phyloP scores from a whole-genome alignment of 2,329 filamentous ascomycete genomes.

The Penicillium sp. region DNA sequence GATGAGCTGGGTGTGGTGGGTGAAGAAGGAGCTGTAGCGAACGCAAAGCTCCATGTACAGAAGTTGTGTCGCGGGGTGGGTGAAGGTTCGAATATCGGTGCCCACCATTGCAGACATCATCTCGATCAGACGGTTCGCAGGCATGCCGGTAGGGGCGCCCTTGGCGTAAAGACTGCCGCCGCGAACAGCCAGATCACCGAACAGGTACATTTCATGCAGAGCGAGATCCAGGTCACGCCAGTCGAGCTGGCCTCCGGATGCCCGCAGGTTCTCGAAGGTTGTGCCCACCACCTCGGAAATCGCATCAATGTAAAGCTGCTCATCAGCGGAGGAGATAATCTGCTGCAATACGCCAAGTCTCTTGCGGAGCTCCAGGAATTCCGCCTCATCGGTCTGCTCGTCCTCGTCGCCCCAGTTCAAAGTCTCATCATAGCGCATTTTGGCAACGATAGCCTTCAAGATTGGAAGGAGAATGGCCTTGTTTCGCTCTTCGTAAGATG shows the following conservation, averaged over 20 bases:
- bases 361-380: constrained; percentile 93
- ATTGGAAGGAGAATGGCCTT: constrained; percentile 83
- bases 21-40: constrained; percentile 90
- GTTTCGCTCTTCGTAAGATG: constrained; percentile 71
- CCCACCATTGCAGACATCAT: constrained; percentile 98
- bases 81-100: constrained; percentile 81
- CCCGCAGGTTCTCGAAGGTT: constrained; percentile 79
- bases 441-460: constrained; percentile 85
- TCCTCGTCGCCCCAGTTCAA: constrained; percentile 91
- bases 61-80: constrained; percentile 86
- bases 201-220: constrained; percentile 91
- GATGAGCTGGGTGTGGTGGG: constrained; percentile 77
- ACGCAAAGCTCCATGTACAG: constrained; percentile 99
- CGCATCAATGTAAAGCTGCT: constrained; percentile 83
- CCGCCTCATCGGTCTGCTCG: constrained; percentile 93
- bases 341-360: constrained; percentile 89
- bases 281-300: constrained; percentile 84
- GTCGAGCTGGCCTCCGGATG: constrained; percentile 73
- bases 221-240: constrained; percentile 96
- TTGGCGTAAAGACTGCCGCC: constrained; percentile 86
- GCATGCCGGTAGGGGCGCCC: constrained; percentile 75
- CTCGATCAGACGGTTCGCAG: constrained; percentile 77
- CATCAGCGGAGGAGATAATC: constrained; percentile 85
- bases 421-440: constrained; percentile 98
- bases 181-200: constrained; percentile 90